Evolutionary conservation across 371 early-diverging fungal genomes (phyloP).

Genomic region (Dentiscutata heterogama): DNA sequence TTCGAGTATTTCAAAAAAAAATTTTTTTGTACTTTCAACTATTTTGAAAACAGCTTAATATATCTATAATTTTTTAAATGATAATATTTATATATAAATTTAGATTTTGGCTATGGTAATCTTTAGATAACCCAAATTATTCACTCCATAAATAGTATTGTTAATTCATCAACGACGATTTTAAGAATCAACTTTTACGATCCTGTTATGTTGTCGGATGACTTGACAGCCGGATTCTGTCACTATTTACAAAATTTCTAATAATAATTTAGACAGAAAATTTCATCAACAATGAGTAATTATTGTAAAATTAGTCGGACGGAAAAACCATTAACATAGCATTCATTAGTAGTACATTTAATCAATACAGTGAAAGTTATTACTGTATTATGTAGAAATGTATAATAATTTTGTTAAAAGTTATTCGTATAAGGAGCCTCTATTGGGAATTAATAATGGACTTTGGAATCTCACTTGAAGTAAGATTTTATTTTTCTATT

Average conservation of each 20-base stretch:
- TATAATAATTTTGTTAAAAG: conserved; percentile 18
- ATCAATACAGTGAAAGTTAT: too few relatives aligned
- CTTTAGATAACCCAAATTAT: too few relatives aligned
- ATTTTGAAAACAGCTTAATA: too few relatives aligned
- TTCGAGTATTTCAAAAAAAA: too few relatives aligned
- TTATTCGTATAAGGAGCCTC: not conserved
- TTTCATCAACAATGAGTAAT: not conserved
- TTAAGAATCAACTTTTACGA: not conserved
- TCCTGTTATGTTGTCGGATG: not conserved
- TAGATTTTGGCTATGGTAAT: too few relatives aligned
- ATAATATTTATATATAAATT: too few relatives aligned
- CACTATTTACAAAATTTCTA: not conserved
- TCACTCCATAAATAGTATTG: not conserved
- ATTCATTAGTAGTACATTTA: conserved; percentile 12
- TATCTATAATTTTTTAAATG: too few relatives aligned
- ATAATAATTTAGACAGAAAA: not conserved
- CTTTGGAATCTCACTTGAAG: not conserved
- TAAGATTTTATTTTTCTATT: too few relatives aligned
- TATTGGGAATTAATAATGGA: not conserved
- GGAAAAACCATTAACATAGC: not conserved
- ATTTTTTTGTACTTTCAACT: too few relatives aligned
- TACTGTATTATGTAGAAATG: conserved; percentile 7
- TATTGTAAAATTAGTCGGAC: not conserved
- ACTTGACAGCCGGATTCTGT: not conserved
- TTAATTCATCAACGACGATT: too few relatives aligned